Percentiles rank a stretch among this genome's conserved stretches.
Evolutionary conservation across 2,329 filamentous ascomycete species (phyloP).

Genomic region (Ramularia endophylla): DNA sequence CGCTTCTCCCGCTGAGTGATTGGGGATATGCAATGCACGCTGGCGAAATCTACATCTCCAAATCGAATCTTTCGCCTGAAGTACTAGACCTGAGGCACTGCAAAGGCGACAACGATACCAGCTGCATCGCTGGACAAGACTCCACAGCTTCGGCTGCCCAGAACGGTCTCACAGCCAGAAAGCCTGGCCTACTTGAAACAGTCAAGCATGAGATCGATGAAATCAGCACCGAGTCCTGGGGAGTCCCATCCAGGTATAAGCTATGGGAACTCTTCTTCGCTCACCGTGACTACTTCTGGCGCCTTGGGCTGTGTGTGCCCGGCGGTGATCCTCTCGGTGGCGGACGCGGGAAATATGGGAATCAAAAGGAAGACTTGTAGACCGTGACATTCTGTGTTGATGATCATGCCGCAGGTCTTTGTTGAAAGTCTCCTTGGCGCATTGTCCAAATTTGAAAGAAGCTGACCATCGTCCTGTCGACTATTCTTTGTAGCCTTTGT

Average conservation of each 20-base stretch:
- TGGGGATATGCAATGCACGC: conserved; percentile 84
- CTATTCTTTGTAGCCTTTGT: too few relatives aligned
- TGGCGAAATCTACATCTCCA: conserved; percentile 81
- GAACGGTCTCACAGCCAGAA: conserved; percentile 1
- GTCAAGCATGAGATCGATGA: conserved; percentile 29
- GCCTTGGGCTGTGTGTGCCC: conserved; percentile 82
- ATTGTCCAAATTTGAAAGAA: too few relatives aligned
- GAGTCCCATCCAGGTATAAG: conserved; percentile 55
- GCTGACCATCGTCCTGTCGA: too few relatives aligned
- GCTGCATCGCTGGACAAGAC: conserved; percentile 63
- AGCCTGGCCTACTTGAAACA: conserved; percentile 20
- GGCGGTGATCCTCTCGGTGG: conserved; percentile 28
- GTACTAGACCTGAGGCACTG: conserved; percentile 66
- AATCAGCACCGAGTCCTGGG: conserved; percentile 26
- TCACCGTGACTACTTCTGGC: conserved; percentile 95
- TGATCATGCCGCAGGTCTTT: too few relatives aligned
- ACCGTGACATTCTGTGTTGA: too few relatives aligned
- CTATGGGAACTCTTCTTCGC: conserved; percentile 93
- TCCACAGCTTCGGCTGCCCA: conserved; percentile 16
- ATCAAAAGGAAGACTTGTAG: conserved; percentile 24
- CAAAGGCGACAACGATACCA: conserved; percentile 61
- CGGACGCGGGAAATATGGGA: conserved; percentile 18
- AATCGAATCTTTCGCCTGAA: conserved; percentile 61
- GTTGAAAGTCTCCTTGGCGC: too few relatives aligned
- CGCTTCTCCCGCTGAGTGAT: conserved; percentile 74